Evolutionary conservation across 2,329 filamentous ascomycete species (phyloP).

Genomic region (Escovopsis sp.): DNA sequence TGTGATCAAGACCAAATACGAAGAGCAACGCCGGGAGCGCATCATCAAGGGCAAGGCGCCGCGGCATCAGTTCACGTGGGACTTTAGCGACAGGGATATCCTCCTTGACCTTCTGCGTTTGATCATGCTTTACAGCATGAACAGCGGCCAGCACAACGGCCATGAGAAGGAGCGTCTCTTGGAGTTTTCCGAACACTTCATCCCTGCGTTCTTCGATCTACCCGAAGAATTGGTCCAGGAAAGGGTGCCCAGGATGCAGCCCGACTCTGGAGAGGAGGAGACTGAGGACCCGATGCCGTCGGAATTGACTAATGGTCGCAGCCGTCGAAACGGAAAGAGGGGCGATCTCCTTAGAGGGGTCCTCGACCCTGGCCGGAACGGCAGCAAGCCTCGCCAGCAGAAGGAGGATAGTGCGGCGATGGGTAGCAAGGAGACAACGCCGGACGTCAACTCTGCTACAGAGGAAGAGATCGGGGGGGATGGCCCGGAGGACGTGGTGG

Average conservation of each 20-base stretch:
- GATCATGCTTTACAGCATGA: slow-evolving; percentile 49
- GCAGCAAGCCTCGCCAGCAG: slow-evolving; percentile 52
- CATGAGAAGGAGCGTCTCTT: slow-evolving; percentile 61
- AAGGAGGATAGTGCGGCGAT: slow-evolving; percentile 69
- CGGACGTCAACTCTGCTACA: slow-evolving; percentile 61
- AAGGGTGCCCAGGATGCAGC: slow-evolving; percentile 52
- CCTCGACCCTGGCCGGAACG: slow-evolving; percentile 61
- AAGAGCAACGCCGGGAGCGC: slow-evolving; percentile 69
- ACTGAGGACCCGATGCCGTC: slow-evolving; percentile 57
- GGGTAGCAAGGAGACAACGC: slow-evolving; percentile 77
- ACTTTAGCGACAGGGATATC: slow-evolving; percentile 57
- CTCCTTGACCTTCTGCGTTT: slow-evolving; percentile 47
- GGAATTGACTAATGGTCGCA: slow-evolving; percentile 53
- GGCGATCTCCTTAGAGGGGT: slow-evolving; percentile 73
- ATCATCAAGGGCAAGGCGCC: slow-evolving; percentile 45
- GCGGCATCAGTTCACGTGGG: slow-evolving; percentile 61
- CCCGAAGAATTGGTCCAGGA: slow-evolving; percentile 54
- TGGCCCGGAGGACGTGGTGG: slow-evolving; percentile 38
- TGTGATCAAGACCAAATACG: slow-evolving; percentile 81
- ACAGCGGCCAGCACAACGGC: slow-evolving; percentile 55
- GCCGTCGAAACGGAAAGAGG: slow-evolving; percentile 60
- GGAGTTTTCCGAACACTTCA: slow-evolving; percentile 62
- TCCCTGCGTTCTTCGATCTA: slow-evolving; percentile 63
- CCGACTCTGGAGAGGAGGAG: slow-evolving; percentile 61
- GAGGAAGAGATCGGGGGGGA: slow-evolving; percentile 62